Evolutionary conservation across 192 early-diverging fungal species (phyloP), one percentile per base, ranked within the genome.

Genomic region (Coemansia sp.): DNA sequence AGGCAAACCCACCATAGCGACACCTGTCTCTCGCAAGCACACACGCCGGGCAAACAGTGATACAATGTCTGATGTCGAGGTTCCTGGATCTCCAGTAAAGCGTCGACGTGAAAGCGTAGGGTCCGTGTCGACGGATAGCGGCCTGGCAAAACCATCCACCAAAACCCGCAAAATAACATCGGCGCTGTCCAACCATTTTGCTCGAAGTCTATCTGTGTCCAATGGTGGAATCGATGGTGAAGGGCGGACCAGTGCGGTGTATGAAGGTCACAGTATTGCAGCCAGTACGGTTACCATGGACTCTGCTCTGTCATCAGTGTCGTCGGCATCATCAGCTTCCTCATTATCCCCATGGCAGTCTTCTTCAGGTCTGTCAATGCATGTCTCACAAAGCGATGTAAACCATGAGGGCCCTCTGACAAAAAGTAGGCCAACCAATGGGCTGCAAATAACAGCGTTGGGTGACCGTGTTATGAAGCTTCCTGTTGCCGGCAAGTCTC

Each of bases 121-220:
- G 10, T 41, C 61, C 10, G 38, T 44, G 12, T 47, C 60, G 23
- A 38, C 38, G 21, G 57, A 50, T 23, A 41, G 52, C 24, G 72
- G 65, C 12, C 10, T 49, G 57, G 6, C 69, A 49, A 68, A 65
- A 55, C 68, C 64, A 9, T 60, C 65, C 5, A 32, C 68, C 26
- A 81, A 81, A 31, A 60, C 64, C 53, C 78, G 78, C 54, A 65
- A 70, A 28, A 47, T 81, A 54, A 60, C 78, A 8, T 54, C 67
- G 18, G 69, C 69, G 7, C 60, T 81, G 31, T 74, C 78, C 1
- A 74, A 69, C 61, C 78, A 74, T 49, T 81, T 81, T 71, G 78
- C 78, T 2, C 72, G 78, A 28, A 81, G 78, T n/a, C 49, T 81
- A 28, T 81, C 78, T 6, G 55, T 81, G 58, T 67, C 54, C 51